A percentile compares a stretch with the other conserved stretches of the same genome.
phyloP scores from a whole-genome alignment of 1,284 basidiomycete genomes.

The Hypsizygus ulmarius region DNA sequence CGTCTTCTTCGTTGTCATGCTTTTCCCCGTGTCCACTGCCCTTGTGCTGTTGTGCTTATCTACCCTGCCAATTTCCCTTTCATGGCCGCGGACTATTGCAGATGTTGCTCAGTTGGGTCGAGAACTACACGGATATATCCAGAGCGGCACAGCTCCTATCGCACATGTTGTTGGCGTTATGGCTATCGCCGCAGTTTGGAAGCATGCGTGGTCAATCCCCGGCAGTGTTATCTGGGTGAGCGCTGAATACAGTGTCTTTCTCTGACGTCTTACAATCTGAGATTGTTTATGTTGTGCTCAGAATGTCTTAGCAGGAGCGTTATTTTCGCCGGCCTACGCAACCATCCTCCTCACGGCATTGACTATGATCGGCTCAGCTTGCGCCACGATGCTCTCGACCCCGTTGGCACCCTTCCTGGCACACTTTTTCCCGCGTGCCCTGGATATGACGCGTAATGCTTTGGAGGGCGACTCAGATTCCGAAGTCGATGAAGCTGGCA shows the following conservation, averaged over 20 bases:
- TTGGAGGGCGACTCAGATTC: conserved; percentile 50
- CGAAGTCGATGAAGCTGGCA: conserved; percentile 24
- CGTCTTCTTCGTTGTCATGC: conserved; percentile 61
- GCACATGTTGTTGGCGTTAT: conserved; percentile 79
- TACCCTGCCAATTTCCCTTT: conserved; percentile 66
- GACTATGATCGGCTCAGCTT: conserved; percentile 82
- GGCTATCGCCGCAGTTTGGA: conserved; percentile 85
- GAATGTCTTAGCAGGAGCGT: conserved; percentile 88
- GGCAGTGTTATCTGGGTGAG: conserved; percentile 86
- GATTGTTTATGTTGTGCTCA: conserved; percentile 30
- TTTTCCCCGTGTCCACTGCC: conserved; percentile 60
- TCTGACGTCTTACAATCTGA: conserved; percentile 10
- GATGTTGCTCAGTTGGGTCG: conserved; percentile 72
- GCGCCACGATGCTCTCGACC: conserved; percentile 73
- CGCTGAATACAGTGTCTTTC: conserved; percentile 20
- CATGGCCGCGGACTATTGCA: conserved; percentile 71
- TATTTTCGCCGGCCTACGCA: conserved; percentile 79
- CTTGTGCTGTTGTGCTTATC: conserved; percentile 41
- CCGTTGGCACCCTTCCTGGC: conserved; percentile 84
- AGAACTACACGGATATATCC: conserved; percentile 74
- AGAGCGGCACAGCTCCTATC: conserved; percentile 59
- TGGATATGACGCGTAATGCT: conserved; percentile 75
- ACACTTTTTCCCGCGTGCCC: conserved; percentile 76
- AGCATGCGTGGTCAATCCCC: conserved; percentile 92
- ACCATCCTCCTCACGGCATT: conserved; percentile 77